Evolutionary conservation across 2,329 filamentous ascomycete species (phyloP).

Genomic region (Monilinia laxa): DNA sequence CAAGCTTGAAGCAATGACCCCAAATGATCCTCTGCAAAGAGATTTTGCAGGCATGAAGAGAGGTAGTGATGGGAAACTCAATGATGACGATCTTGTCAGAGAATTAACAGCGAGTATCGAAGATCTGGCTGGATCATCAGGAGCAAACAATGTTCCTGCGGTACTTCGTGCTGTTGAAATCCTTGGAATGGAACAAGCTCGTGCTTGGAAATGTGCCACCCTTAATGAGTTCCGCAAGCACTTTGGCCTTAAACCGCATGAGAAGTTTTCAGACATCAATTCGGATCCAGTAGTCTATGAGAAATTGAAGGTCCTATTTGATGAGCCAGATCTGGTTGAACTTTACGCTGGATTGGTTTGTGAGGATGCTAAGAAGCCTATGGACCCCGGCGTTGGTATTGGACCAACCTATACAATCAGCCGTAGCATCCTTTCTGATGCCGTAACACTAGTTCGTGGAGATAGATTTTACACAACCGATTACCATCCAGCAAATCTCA

Average conservation of each 20-base stretch:
- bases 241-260: constrained; percentile 72
- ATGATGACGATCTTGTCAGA: constrained; percentile 74
- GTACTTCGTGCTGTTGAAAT: constrained; percentile 74
- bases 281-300: constrained; percentile 68
- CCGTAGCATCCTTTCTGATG: constrained; percentile 57
- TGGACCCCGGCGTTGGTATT: constrained; percentile 52
- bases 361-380: constrained; percentile 52
- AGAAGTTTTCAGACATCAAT: constrained; percentile 80
- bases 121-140: constrained; percentile 67
- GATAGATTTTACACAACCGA: constrained; percentile 52
- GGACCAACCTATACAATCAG: constrained; percentile 52
- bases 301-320: constrained; percentile 64
- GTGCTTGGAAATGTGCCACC: constrained; percentile 68
- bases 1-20: constrained; percentile 60
- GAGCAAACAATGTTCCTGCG: constrained; percentile 70
- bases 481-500: constrained; percentile 61
- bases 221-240: constrained; percentile 84
- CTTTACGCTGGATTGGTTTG: constrained; percentile 65
- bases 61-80: constrained; percentile 62
- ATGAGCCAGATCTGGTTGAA: constrained; percentile 58
- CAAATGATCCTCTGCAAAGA: constrained; percentile 65
- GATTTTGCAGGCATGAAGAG: constrained; percentile 65
- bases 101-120: constrained; percentile 67
- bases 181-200: constrained; percentile 72
- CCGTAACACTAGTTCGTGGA: constrained; percentile 57